Percentiles rank a stretch among this genome's conserved stretches.
phyloP scores from a whole-genome alignment of 2,329 filamentous ascomycete species.

The Clarireedia sp. region DNA sequence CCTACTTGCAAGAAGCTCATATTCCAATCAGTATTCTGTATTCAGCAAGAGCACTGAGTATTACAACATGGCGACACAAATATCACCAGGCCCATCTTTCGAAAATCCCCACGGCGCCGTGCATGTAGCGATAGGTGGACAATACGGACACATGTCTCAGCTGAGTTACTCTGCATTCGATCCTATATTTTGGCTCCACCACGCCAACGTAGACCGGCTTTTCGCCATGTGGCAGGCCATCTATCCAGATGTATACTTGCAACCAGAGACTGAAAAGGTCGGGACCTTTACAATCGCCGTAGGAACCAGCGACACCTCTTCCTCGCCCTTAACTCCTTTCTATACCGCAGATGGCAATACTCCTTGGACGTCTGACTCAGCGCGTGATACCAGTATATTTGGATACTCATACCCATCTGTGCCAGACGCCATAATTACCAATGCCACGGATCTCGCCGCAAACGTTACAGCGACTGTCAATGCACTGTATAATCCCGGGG shows the following conservation, averaged over 20 bases:
- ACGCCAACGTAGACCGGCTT: constrained; percentile 53
- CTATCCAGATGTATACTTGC: constrained; percentile 26
- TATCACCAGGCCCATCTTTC: constrained; percentile 28
- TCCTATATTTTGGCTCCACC: constrained; percentile 43
- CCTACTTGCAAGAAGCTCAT: neutral
- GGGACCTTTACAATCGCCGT: constrained; percentile 28
- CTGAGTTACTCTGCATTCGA: constrained; percentile 39
- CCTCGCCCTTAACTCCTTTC: constrained; percentile 22
- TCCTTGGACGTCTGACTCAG: constrained; percentile 16
- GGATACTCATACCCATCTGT: constrained; percentile 28
- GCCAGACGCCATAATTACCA: constrained; percentile 42
- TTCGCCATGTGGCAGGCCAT: constrained; percentile 45
- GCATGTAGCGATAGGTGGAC: constrained; percentile 34
- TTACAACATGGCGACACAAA: neutral
- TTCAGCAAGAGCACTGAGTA: neutral
- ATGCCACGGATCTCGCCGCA: constrained; percentile 40
- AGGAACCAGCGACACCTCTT: constrained; percentile 24
- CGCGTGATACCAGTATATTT: constrained; percentile 15
- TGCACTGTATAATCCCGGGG: constrained; percentile 36
- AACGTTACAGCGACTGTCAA: constrained; percentile 56
- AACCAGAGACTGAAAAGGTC: constrained; percentile 26
- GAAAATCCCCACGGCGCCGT: constrained; percentile 39
- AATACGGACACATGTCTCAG: constrained; percentile 33
- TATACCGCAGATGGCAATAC: constrained; percentile 22
- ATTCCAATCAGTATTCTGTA: neutral